phyloP scores from a whole-genome alignment of 1,139 yeast genomes.

The Zhuliangozyma parablackwelliae region DNA sequence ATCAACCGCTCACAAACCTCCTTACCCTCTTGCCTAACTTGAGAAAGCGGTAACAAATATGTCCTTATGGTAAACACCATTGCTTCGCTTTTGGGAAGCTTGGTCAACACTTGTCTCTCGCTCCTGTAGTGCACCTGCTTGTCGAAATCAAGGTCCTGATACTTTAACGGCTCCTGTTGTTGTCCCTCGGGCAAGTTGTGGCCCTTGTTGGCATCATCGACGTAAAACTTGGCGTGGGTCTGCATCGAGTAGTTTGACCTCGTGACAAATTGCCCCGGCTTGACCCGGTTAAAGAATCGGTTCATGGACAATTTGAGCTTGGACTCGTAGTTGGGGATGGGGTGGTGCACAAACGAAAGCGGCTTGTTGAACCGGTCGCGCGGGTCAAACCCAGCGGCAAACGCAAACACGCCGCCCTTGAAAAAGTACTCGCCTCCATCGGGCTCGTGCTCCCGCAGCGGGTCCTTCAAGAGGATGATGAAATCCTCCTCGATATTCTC shows the following conservation, averaged over 20 bases:
- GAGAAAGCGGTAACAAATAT: constrained; percentile 56
- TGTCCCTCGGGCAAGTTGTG: constrained; percentile 29
- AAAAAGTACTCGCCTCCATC: constrained; percentile 56
- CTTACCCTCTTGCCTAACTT: constrained; percentile 49
- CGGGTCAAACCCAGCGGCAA: constrained; percentile 77
- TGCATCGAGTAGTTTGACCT: constrained; percentile 64
- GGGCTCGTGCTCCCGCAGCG: constrained; percentile 27
- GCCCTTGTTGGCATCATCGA: constrained; percentile 50
- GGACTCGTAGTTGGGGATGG: constrained; percentile 57
- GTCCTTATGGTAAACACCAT: constrained; percentile 61
- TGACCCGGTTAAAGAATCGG: constrained; percentile 48
- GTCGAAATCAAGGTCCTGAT: constrained; percentile 48
- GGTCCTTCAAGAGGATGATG: constrained; percentile 52
- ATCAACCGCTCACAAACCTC: constrained; percentile 37
- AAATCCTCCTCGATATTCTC: constrained; percentile 66
- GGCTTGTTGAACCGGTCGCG: constrained; percentile 50
- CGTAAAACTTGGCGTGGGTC: constrained; percentile 47
- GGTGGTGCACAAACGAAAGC: constrained; percentile 52
- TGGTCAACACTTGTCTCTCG: constrained; percentile 59
- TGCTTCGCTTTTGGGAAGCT: constrained; percentile 52
- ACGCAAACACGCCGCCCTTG: constrained; percentile 62
- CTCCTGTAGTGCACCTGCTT: constrained; percentile 53
- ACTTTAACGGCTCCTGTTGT: constrained; percentile 29
- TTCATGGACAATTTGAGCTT: constrained; percentile 60
- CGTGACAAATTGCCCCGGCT: constrained; percentile 51